A percentile compares a stretch with the other conserved stretches of the same genome.
phyloP scores from a whole-genome alignment of 441 rosid genomes.

The Hura crepitans region DNA sequence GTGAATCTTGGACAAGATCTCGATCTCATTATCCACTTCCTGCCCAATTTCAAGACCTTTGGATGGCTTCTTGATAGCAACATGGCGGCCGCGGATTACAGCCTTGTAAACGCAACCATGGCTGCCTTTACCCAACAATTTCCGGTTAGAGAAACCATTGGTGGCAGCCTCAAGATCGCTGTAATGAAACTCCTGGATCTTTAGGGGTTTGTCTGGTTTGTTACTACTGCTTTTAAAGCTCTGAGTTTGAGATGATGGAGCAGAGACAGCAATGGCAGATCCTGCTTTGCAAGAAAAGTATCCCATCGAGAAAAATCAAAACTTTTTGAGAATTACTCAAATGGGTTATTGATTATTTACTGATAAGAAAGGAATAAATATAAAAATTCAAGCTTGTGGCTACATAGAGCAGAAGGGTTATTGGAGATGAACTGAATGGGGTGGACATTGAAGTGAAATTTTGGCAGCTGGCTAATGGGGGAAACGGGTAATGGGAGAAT shows the following conservation, averaged over 20 bases:
- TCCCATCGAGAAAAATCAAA: constrained; percentile 22
- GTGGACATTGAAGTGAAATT: constrained; percentile 13
- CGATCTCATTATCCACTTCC: constrained; percentile 87
- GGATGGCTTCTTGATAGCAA: constrained; percentile 79
- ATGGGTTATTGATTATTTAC: constrained; percentile 6
- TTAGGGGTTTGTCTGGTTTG: constrained; percentile 51
- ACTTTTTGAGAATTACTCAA: not conserved
- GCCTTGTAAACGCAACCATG: constrained; percentile 95
- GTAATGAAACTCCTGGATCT: constrained; percentile 74
- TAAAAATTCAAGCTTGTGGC: not conserved
- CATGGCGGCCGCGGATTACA: constrained; percentile 67
- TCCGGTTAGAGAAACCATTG: constrained; percentile 71
- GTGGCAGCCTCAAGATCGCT: constrained; percentile 91
- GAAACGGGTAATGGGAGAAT: not conserved
- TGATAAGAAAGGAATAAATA: not conserved
- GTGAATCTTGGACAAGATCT: constrained; percentile 78
- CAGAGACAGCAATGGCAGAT: constrained; percentile 50
- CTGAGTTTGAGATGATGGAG: constrained; percentile 30
- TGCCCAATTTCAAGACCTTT: constrained; percentile 54
- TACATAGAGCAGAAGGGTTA: not conserved
- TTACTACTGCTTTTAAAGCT: constrained; percentile 36
- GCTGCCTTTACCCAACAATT: constrained; percentile 87
- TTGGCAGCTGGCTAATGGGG: constrained; percentile 3
- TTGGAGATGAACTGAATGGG: not conserved
- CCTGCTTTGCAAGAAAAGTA: constrained; percentile 76